These are phyloP conservation scores for Clathrospora elynae DNA, from an alignment of 2,329 filamentous ascomycete genomes.

Conservation along the genomic window DNA sequence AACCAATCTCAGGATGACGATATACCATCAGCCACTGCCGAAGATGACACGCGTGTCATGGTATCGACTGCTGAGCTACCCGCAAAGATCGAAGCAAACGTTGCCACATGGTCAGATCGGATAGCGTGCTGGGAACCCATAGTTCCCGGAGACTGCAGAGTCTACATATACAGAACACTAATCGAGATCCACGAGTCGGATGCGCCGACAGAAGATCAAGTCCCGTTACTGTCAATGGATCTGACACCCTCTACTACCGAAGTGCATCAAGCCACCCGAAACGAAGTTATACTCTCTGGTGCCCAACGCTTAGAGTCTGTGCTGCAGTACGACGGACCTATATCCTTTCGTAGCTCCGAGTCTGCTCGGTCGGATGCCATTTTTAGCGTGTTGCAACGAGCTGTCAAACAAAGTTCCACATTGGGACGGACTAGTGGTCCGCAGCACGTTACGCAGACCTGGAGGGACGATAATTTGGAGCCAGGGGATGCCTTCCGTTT, in stretches of 20 bases:
- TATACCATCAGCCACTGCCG: constrained; percentile 1
- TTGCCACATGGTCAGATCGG: constrained; percentile 20
- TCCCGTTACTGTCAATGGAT: constrained; percentile 19
- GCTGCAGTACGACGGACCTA: background rate
- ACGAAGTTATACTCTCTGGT: constrained; percentile 11
- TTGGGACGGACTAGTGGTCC: too few relatives aligned
- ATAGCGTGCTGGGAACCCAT: constrained; percentile 16
- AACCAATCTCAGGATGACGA: constrained; percentile 4
- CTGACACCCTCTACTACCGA: constrained; percentile 7
- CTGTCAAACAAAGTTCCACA: background rate
- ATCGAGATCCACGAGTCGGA: constrained; percentile 23
- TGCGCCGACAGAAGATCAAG: constrained; percentile 7
- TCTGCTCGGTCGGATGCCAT: constrained; percentile 7
- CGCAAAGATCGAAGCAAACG: constrained; percentile 17
- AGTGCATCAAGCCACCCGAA: constrained; percentile 1
- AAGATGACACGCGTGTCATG: constrained; percentile 13
- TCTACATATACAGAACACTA: constrained; percentile 23
- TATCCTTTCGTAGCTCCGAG: constrained; percentile 13
- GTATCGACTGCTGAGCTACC: constrained; percentile 1
- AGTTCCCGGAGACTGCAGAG: too few relatives aligned
- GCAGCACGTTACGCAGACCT: too few relatives aligned
- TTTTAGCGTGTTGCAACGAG: constrained; percentile 8
- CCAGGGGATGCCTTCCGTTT: background rate
- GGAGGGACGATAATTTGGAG: background rate
- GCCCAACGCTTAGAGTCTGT: constrained; percentile 1